phyloP scores from a whole-genome alignment of 2,329 filamentous ascomycete species.

The Eutypa lata region DNA sequence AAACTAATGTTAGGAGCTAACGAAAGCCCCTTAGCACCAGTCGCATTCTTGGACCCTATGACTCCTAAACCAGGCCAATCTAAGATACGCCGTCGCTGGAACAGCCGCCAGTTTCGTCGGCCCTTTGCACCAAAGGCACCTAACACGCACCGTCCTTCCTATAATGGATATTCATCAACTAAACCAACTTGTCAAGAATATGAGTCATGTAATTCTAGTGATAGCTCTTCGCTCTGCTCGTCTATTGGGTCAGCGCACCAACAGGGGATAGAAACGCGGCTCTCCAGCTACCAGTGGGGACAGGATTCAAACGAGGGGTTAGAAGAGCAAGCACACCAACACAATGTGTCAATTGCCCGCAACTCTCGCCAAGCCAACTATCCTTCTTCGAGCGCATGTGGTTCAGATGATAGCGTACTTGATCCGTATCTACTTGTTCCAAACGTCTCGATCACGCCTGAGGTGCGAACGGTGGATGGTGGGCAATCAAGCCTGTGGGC shows the following conservation, averaged over 20 bases:
- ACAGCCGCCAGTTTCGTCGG: conserved; percentile 13
- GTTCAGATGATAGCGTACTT: conserved; percentile 16
- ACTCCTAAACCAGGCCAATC: conserved; percentile 11
- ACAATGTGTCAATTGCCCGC: conserved; percentile 8
- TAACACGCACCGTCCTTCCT: conserved; percentile 21
- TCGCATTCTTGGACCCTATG: conserved; percentile 2
- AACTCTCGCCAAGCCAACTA: conserved; percentile 5
- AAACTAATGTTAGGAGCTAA: conserved; percentile 1
- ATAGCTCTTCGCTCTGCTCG: conserved; percentile 14
- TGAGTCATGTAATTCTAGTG: conserved; percentile 9
- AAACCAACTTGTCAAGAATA: conserved; percentile 16
- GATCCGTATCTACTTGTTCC: conserved; percentile 38
- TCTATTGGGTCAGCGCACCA: conserved; percentile 6
- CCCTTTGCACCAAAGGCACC: conserved; percentile 13
- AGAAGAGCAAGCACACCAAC: conserved; percentile 7
- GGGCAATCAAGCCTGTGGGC: conserved; percentile 41
- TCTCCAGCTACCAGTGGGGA: conserved; percentile 8
- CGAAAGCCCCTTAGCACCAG: conserved; percentile 3
- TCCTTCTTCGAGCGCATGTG: conserved; percentile 26
- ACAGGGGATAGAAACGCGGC: conserved; percentile 3
- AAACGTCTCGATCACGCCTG: conserved; percentile 40
- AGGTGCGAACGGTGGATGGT: conserved; percentile 32
- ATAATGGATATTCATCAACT: conserved; percentile 20
- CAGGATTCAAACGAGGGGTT: conserved; percentile 9
- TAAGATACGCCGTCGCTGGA: conserved; percentile 10